Base-by-base conservation (phyloP, 768 basidiomycete genomes). In the Nidularia pulvinata region DNA sequence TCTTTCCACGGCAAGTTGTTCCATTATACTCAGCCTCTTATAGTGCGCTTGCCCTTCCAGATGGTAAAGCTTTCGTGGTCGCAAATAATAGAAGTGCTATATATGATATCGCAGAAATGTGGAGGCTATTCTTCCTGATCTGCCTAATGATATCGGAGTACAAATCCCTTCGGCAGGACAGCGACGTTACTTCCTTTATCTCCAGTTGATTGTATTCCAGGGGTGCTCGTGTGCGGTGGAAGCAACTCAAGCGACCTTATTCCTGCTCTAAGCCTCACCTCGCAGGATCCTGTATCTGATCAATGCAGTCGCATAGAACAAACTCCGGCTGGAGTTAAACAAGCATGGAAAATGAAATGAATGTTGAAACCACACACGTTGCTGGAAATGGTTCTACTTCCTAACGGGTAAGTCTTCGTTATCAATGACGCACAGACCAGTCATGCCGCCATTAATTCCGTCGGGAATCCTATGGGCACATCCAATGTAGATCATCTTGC, bases 171-270 rank as follows among this genome's bases (percentile, higher is more conserved):
- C 61, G 66, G 77, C 56, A 66, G 70, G 51, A 71, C 65, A 33
- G 74, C 64, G 37, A 64, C 68, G 22, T 60, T 75, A n/a, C 66
- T 75, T 4, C 73, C 73, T 5, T 62, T 75, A 7, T 66, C 66
- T 1, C 70, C 73, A 25, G 69, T 69, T 1, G 61, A 73, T 46
- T 81, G 71, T 54, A 74, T 69, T 5, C 75, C 79, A 2, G 76
- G 77, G 55, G 66, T 80, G 25, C 68, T 81, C 42, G 70, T 80
- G 42, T 81, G 79, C 57, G 79, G 79, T 34, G 79, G 79, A 25
- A 66, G 72, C 7, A 70, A 65, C 11, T 59, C 69, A 1, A 66
- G 64, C 49, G 72, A 74, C 44, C 59, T 55, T 4, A 61, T 64
- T 6, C 60, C 68, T 2, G 52, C 69, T 6, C 59, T 52, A 7